phyloP scores from a whole-genome alignment of 2,329 filamentous ascomycete genomes.

The Chaetomiaceae sp. region DNA sequence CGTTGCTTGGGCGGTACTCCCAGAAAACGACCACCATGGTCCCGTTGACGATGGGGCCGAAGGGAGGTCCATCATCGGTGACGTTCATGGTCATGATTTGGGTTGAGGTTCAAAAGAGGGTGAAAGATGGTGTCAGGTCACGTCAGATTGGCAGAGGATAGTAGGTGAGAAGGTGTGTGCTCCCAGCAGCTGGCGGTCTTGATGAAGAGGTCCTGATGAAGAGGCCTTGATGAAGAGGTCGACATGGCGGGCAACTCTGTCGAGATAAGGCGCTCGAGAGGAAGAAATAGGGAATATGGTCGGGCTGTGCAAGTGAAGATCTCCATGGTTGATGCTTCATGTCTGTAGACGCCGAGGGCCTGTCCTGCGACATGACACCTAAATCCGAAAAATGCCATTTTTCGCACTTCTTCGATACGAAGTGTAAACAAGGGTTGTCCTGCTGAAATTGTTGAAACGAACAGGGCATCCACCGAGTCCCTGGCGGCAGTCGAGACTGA shows the following conservation, averaged over 20 bases:
- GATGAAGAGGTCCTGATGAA: too few relatives aligned
- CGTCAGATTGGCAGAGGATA: too few relatives aligned
- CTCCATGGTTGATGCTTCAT: too few relatives aligned
- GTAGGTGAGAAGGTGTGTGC: too few relatives aligned
- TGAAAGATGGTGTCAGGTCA: background rate
- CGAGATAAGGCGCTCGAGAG: too few relatives aligned
- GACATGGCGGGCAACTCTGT: background rate
- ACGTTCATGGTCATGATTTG: background rate
- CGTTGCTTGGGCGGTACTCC: conserved; percentile 17
- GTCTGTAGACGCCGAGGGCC: too few relatives aligned
- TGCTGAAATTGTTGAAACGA: too few relatives aligned
- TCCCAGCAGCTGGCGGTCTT: too few relatives aligned
- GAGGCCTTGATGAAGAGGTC: too few relatives aligned
- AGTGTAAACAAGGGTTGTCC: background rate
- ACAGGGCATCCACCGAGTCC: too few relatives aligned
- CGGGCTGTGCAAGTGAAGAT: too few relatives aligned
- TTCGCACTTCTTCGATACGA: background rate
- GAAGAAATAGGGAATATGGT: too few relatives aligned
- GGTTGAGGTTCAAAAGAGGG: background rate
- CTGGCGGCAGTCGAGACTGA: background rate
- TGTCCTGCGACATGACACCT: background rate
- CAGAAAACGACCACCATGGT: conserved; percentile 19
- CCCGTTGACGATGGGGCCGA: conserved; percentile 16
- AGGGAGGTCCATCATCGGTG: conserved; percentile 7
- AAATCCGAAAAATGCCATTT: conserved; percentile 9